Base-by-base conservation (phyloP, 2,329 filamentous ascomycete species). In the Ophiocordyceps camponoti-saundersi region DNA sequence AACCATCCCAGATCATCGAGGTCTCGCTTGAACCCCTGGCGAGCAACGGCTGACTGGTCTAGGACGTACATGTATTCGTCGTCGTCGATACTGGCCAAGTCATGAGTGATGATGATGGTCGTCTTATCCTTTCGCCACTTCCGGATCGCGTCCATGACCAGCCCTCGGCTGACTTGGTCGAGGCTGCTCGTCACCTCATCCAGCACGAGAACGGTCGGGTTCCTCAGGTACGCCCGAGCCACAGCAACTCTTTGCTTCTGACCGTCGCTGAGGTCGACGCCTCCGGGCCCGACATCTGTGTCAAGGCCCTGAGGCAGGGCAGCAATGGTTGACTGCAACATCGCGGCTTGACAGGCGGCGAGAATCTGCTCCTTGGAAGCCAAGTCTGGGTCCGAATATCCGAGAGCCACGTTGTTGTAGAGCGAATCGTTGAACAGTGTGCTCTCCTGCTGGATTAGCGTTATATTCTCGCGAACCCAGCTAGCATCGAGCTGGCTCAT, bases 91-190 rank as follows among this genome's bases (percentile, higher is more conserved):
- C 90, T 83, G 0, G 77, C 73, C 30, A 92, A 74, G 52, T 96
- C 87, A 56, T 96, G 90, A 0, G 92, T 95, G 55, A 96, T 90
- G 53, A 96, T 78, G 46, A 96, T 85, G 0, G 90, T 96, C 0
- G 89, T 95, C 59, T 85, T 92, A 0, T 75, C 81, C 34, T 65
- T 67, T 21, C 92, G 73, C 90, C 88, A 95, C 20, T 72, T 57
- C 8, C 86, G 73, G 46, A 95, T 81, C 0, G 80, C 77, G 41
- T 83, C 75, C 70, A 94, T 81, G 36, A 95, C 73, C 13, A 79
- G 61, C 0, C 65, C 65, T 50, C 81, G 75, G 48, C 75, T 89
- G 11, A 73, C 69, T n/a, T 80, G 76, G 55, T 96, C 90, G 11
- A 96, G 67, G 0, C 85, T 85, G 60, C 86, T 92, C 0, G 87